A percentile compares a stretch with the other conserved stretches of the same genome.
Conservation (phyloP, 768 basidiomycete genomes). For the Candolleomyces aberdarensis region DNA sequence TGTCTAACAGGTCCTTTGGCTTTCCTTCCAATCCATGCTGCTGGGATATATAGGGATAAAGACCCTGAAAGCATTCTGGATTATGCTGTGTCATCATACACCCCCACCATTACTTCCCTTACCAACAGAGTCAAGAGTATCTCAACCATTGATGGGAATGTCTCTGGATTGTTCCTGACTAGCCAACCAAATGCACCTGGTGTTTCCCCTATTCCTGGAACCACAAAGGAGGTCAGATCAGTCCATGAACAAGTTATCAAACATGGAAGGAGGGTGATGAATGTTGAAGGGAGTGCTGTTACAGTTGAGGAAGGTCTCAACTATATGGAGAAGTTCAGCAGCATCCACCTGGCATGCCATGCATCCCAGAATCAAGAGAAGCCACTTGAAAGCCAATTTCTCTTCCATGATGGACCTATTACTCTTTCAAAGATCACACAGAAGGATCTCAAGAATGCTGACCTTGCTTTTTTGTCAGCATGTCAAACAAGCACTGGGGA, state of each 20-base stretch:
- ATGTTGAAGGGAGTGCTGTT: not conserved
- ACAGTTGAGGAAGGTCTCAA: not conserved
- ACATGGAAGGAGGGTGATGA: not conserved
- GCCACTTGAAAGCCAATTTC: no score
- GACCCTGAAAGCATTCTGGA: slow-evolving; percentile 6
- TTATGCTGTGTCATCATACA: slow-evolving; percentile 20
- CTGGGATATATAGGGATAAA: slow-evolving; percentile 1
- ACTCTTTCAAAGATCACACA: not conserved
- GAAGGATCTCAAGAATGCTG: slow-evolving; percentile 8
- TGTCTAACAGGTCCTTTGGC: slow-evolving; percentile 5
- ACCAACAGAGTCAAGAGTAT: not conserved
- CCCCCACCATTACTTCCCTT: slow-evolving; percentile 10
- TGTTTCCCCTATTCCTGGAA: slow-evolving; percentile 3
- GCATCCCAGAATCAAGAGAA: no score
- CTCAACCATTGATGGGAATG: not conserved
- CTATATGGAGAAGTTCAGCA: slow-evolving; percentile 14
- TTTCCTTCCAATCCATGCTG: slow-evolving; percentile 13
- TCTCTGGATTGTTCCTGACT: slow-evolving; percentile 9
- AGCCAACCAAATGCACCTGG: slow-evolving; percentile 10
- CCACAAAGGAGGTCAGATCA: not conserved
- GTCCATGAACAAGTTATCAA: not conserved
- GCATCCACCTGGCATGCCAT: slow-evolving; percentile 33
- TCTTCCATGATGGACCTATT: no score
- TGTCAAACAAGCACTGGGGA: slow-evolving; percentile 35
- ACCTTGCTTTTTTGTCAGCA: slow-evolving; percentile 38